A percentile compares a stretch with the other conserved stretches of the same genome.
Evolutionary conservation across 2,329 filamentous ascomycete species (phyloP).

Genomic region (Cladophialophora yegresii): DNA sequence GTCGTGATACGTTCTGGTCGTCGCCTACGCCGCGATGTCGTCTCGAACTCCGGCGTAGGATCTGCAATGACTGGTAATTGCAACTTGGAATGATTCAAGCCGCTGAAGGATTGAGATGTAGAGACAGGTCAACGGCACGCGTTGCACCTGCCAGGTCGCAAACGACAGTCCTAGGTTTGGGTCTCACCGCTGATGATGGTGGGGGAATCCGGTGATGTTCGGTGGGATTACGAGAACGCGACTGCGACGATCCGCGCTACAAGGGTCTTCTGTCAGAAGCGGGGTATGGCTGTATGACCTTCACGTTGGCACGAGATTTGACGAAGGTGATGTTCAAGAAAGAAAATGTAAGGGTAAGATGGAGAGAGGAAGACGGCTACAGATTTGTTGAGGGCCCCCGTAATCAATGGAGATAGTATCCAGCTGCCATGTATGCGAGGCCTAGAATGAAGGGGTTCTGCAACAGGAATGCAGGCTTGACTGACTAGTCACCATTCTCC

Average conservation of each 20-base stretch:
- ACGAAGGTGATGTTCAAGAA: background rate
- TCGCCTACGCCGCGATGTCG: background rate
- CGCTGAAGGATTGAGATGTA: background rate
- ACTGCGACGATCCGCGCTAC: conserved; percentile 18
- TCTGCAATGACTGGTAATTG: background rate
- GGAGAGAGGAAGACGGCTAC: background rate
- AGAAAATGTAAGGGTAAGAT: background rate
- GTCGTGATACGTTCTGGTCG: background rate
- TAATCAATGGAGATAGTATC: conserved; percentile 2
- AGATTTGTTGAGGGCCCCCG: conserved; percentile 4
- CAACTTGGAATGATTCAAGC: background rate
- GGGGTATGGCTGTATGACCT: background rate
- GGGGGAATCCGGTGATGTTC: conserved; percentile 7
- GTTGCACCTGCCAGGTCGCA: background rate
- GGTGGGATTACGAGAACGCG: conserved; percentile 19
- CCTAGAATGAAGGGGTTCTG: conserved; percentile 9
- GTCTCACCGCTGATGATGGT: conserved; percentile 31
- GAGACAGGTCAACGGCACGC: background rate
- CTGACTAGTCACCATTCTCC: background rate
- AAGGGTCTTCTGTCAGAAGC: conserved; percentile 1
- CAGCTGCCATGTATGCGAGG: conserved; percentile 5
- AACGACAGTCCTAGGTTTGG: background rate
- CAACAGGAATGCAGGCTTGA: conserved; percentile 11
- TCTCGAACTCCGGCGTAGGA: background rate
- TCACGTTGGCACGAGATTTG: background rate